phyloP scores from a whole-genome alignment of 2,329 filamentous ascomycete species.

The Aureobasidium sp. region DNA sequence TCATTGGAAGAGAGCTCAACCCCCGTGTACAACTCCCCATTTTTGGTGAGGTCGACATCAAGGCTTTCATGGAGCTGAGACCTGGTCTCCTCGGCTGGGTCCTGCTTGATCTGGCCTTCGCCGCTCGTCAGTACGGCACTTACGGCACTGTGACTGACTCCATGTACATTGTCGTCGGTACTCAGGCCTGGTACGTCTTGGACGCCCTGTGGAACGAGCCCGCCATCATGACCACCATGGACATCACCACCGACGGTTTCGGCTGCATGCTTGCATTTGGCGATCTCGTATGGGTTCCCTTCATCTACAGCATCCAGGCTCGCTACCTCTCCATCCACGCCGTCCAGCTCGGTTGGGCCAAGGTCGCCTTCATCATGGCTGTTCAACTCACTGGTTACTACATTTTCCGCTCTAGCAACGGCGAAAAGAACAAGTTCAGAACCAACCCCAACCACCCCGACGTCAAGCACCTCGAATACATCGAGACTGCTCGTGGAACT shows the following conservation, averaged over 20 bases:
- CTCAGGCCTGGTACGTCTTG: constrained; percentile 75
- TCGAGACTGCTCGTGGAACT: constrained; percentile 74
- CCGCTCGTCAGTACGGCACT: constrained; percentile 78
- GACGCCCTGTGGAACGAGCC: constrained; percentile 83
- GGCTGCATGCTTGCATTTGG: constrained; percentile 93
- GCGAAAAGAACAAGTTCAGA: constrained; percentile 89
- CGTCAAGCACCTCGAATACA: constrained; percentile 70
- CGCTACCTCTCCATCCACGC: constrained; percentile 80
- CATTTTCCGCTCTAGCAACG: constrained; percentile 91
- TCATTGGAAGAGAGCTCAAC: constrained; percentile 91
- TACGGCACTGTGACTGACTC: constrained; percentile 79
- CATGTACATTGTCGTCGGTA: constrained; percentile 63
- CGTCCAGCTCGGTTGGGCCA: constrained; percentile 61
- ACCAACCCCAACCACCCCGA: constrained; percentile 73
- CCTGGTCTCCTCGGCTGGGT: constrained; percentile 87
- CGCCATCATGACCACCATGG: constrained; percentile 85
- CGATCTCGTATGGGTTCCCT: constrained; percentile 87
- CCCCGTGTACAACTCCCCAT: constrained; percentile 71
- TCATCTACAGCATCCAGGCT: constrained; percentile 75
- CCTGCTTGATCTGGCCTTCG: constrained; percentile 72
- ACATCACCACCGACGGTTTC: constrained; percentile 87
- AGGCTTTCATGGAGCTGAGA: constrained; percentile 81
- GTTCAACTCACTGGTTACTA: constrained; percentile 68
- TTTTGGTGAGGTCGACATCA: constrained; percentile 81
- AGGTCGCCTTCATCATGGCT: constrained; percentile 54